These are phyloP conservation scores for Colletotrichum lini DNA, from an alignment of 2,329 filamentous ascomycete species.

Conservation along the genomic window DNA sequence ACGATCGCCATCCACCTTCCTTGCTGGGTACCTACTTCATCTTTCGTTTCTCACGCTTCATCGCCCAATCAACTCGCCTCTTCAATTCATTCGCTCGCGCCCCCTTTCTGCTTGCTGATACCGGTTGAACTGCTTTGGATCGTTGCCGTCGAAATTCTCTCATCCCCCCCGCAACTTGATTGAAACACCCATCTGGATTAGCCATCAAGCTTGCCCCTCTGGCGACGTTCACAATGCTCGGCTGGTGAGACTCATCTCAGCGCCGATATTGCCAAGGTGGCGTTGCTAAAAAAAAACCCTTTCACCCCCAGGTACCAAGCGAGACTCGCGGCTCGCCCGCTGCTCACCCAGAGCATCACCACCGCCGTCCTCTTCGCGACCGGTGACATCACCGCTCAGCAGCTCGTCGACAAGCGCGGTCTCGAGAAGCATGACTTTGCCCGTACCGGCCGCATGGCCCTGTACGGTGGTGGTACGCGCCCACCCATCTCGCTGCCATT, in stretches of 20 bases:
- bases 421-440: conserved; percentile 80
- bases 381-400: conserved; percentile 92
- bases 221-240: conserved; percentile 36
- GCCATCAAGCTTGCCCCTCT: neutral
- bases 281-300: neutral
- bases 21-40: conserved; percentile 28
- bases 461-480: conserved; percentile 80
- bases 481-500: conserved; percentile 1
- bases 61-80: conserved; percentile 14
- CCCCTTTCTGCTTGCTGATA: neutral
- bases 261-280: neutral
- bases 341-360: conserved; percentile 92
- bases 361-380: conserved; percentile 94
- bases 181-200: neutral
- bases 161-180: neutral
- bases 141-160: neutral
- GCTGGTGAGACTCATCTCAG: conserved; percentile 29
- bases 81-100: conserved; percentile 19
- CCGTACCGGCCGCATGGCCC: conserved; percentile 83
- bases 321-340: conserved; percentile 82
- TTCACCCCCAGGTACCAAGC: conserved; percentile 79
- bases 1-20: conserved; percentile 38
- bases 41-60: conserved; percentile 4
- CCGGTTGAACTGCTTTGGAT: neutral
- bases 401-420: conserved; percentile 87